Base-by-base conservation (phyloP, 2,329 filamentous ascomycete genomes). In the Microthyrium microscopicum region DNA sequence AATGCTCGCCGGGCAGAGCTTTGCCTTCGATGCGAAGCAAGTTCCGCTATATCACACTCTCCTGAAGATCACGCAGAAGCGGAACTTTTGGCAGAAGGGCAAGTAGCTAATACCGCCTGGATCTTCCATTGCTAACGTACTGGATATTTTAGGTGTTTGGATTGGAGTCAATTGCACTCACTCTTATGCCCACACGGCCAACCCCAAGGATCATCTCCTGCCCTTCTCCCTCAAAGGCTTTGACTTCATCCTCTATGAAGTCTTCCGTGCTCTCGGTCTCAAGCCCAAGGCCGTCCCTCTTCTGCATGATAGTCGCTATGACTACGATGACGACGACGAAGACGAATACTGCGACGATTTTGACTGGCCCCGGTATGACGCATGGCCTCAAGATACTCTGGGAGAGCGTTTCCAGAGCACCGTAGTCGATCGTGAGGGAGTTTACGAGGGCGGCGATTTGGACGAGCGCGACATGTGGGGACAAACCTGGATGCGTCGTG, bases 141-240 rank as follows among this genome's bases (percentile, higher is more conserved):
- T 8, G 8, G 8, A 25, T 25, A 25, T 8, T 25, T n/a, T 62
- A 4, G n/a, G n/a, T n/a, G 57, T 61, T 1, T 41, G 42, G 2
- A 35, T 68, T 1, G 65, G 62, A 0, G 53, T 63, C 20, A 54
- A 46, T 32, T 67, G 61, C 37, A 52, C 53, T 3, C 61, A 8
- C 26, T 29, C 17, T 16, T 29, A 69, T 34, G 50, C 53, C 0
- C 69, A 69, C 40, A 50, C 61, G 0, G 60, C 68, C 33, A 48
- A 51, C 1, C 52, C 48, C 2, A 15, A 29, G 1, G 33, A 4
- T 43, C 46, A 30, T 0, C 26, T 40, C 4, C 43, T 62, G 2
- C 58, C 57, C 0, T 44, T 43, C 3, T 44, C 46, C 1, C 46
- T 68, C 4, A 68, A 67, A 41, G 61, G 63, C 1, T 40, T 55